Evolutionary conservation across 257 asterid genomes (phyloP).

Genomic region (Buddleja alternifolia): DNA sequence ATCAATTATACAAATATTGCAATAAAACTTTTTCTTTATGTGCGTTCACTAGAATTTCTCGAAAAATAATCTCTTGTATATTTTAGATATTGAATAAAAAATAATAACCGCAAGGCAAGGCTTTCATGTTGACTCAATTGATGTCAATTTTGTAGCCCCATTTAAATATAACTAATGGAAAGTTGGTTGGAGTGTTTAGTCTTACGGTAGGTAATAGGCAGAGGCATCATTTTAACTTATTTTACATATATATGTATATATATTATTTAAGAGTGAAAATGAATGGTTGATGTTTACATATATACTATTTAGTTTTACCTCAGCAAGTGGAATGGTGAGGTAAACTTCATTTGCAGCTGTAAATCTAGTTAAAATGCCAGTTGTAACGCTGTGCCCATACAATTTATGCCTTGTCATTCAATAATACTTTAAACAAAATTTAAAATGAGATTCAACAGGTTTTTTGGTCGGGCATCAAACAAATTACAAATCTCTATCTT

Average conservation of each 20-base stretch:
- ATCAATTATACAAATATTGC: too few species aligned
- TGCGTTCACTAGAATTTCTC: too few species aligned
- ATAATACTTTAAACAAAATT: slow-evolving; percentile 26
- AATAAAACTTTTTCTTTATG: too few species aligned
- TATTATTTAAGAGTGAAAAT: background rate
- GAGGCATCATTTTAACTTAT: slow-evolving; percentile 25
- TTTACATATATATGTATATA: too few species aligned
- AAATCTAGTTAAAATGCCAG: background rate
- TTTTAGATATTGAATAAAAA: background rate
- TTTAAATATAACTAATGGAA: slow-evolving; percentile 24
- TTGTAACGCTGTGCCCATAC: background rate
- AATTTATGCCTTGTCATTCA: slow-evolving; percentile 24
- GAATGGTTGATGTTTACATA: slow-evolving; percentile 21
- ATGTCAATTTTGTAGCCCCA: slow-evolving; percentile 26
- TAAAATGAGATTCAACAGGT: slow-evolving; percentile 29
- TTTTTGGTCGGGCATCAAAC: slow-evolving; percentile 24
- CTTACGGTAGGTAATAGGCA: slow-evolving; percentile 29
- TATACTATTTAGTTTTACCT: background rate
- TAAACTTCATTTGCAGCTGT: slow-evolving; percentile 13
- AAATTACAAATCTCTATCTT: slow-evolving; percentile 1
- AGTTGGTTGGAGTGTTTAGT: slow-evolving; percentile 27
- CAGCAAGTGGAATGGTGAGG: slow-evolving; percentile 26
- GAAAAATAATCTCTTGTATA: too few species aligned
- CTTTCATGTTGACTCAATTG: slow-evolving; percentile 20
- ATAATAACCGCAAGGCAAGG: slow-evolving; percentile 20